Evolutionary conservation across 2,329 filamentous ascomycete genomes (phyloP).

Genomic region (Aspergillus fumigatus): DNA sequence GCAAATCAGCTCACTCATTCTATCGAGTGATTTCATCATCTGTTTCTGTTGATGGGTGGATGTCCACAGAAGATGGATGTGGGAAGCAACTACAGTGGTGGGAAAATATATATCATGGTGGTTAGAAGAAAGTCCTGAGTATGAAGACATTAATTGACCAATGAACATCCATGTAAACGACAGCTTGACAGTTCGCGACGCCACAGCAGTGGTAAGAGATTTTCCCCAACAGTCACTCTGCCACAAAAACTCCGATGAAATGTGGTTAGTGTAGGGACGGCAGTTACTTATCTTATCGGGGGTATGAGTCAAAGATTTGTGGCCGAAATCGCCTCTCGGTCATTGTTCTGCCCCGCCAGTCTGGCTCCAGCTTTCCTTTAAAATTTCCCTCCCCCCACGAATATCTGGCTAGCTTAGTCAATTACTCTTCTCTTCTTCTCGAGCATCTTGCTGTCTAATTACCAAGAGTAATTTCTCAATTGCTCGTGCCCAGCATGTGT

Average conservation of each 20-base stretch:
- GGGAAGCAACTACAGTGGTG: neutral
- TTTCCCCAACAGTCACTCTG: neutral
- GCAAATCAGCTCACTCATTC: neutral
- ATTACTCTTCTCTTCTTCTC: constrained; percentile 14
- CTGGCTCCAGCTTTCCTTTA: constrained; percentile 11
- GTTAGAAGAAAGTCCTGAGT: neutral
- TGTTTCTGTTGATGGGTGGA: neutral
- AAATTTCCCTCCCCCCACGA: constrained; percentile 18
- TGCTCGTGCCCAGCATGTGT: constrained; percentile 66
- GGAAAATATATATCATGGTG: neutral
- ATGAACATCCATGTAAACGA: neutral
- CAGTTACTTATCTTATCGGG: constrained; percentile 28
- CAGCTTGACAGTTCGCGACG: neutral
- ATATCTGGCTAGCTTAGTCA: constrained; percentile 13
- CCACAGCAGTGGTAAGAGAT: neutral
- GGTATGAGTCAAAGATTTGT: constrained; percentile 22
- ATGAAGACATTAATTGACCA: neutral
- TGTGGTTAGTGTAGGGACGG: too few relatives aligned
- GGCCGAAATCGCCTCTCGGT: constrained; percentile 26
- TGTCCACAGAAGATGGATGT: neutral
- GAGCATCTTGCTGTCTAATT: constrained; percentile 8
- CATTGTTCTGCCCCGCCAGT: constrained; percentile 15
- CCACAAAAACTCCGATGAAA: neutral
- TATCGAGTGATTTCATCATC: neutral
- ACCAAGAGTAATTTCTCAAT: constrained; percentile 17